phyloP scores from a whole-genome alignment of 805 yeast species.

The Candida peoriensis region DNA sequence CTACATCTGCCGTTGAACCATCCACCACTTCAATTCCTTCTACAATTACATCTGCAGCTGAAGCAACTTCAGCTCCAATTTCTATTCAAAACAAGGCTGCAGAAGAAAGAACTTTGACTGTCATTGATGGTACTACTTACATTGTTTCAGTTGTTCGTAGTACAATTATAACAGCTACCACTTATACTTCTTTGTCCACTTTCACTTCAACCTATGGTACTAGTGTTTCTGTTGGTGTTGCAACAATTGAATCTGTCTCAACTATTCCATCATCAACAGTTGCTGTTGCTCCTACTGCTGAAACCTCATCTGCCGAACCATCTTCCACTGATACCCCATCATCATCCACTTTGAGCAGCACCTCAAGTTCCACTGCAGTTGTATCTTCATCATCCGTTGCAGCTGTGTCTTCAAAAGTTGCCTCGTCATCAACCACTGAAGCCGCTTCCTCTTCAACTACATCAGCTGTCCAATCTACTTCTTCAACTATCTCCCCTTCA shows the following conservation, averaged over 20 bases:
- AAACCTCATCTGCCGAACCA: constrained; percentile 2
- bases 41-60: constrained; percentile 1
- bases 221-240: constrained; percentile 17
- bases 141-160: constrained; percentile 18
- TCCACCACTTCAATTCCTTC: constrained; percentile 4
- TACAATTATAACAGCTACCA: constrained; percentile 23
- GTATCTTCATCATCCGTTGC: constrained; percentile 1
- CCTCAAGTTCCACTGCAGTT: constrained; percentile 3
- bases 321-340: constrained; percentile 3
- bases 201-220: constrained; percentile 19
- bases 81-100: constrained; percentile 5
- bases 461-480: constrained; percentile 2
- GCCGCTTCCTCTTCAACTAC: constrained; percentile 1
- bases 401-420: constrained; percentile 1
- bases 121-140: constrained; percentile 23
- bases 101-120: constrained; percentile 9
- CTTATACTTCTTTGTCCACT: constrained; percentile 12
- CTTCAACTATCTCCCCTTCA: constrained; percentile 4
- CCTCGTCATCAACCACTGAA: constrained; percentile 5
- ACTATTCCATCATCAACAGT: neutral
- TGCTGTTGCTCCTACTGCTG: constrained; percentile 9
- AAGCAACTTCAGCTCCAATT: constrained; percentile 4
- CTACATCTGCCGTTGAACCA: neutral
- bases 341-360: neutral
- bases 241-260: constrained; percentile 6